These are phyloP conservation scores for Claviceps sp. DNA, from an alignment of 2,329 filamentous ascomycete genomes.

Conservation along the genomic window DNA sequence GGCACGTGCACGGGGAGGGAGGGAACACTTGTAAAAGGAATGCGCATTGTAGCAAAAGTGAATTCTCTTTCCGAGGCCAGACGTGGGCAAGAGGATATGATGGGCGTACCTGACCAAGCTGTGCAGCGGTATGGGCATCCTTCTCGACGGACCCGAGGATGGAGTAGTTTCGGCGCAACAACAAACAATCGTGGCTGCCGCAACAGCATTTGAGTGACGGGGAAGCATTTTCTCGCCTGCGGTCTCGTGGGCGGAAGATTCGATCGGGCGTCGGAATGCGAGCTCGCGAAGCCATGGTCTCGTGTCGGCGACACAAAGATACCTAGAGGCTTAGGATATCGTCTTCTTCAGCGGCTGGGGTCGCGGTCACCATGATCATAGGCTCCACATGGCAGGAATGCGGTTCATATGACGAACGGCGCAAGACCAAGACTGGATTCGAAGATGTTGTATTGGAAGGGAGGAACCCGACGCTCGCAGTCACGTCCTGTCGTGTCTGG, in stretches of 20 bases:
- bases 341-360: constrained; percentile 2
- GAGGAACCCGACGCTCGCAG: not conserved
- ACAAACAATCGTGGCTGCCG: constrained; percentile 64
- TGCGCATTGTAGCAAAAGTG: not conserved
- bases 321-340: not conserved
- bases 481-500: not conserved
- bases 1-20: not conserved
- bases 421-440: not conserved
- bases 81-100: not conserved
- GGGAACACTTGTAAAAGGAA: not conserved
- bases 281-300: constrained; percentile 5
- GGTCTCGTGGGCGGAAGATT: constrained; percentile 11
- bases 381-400: not conserved
- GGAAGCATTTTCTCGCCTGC: constrained; percentile 12
- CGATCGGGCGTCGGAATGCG: constrained; percentile 6
- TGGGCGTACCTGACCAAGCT: constrained; percentile 73
- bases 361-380: constrained; percentile 7
- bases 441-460: not conserved
- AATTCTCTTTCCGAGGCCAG: not conserved
- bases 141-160: constrained; percentile 72
- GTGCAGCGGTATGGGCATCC: constrained; percentile 74
- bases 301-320: constrained; percentile 5
- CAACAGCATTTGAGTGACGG: constrained; percentile 62
- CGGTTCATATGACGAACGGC: not conserved
- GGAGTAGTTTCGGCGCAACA: constrained; percentile 66